These are phyloP conservation scores for Grigorovia jiainica DNA, from an alignment of 805 yeast genomes.

Conservation along the genomic window DNA sequence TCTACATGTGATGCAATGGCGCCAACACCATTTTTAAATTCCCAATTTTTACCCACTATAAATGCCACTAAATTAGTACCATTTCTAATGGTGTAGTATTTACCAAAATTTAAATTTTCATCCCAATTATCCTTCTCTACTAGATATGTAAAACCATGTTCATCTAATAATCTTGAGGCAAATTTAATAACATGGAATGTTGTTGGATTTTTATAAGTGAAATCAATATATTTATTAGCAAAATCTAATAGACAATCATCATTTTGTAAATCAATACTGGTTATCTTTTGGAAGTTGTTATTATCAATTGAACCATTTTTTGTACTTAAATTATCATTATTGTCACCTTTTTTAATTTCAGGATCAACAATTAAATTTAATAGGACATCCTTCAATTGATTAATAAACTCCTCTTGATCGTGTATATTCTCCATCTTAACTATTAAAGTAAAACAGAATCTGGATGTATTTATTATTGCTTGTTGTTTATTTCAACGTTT, in stretches of 20 bases:
- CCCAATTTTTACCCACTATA: slow-evolving; percentile 57
- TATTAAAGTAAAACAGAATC: too few relatives aligned
- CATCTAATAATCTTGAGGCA: slow-evolving; percentile 39
- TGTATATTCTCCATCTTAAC: background rate
- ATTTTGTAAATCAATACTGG: background rate
- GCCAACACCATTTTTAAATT: slow-evolving; percentile 56
- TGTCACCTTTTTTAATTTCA: too few relatives aligned
- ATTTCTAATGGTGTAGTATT: slow-evolving; percentile 59
- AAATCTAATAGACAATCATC: slow-evolving; percentile 13
- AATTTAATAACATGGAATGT: slow-evolving; percentile 58
- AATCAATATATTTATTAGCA: slow-evolving; percentile 51
- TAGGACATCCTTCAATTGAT: background rate
- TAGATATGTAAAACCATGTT: slow-evolving; percentile 55
- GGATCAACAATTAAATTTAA: background rate
- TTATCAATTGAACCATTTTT: too few relatives aligned
- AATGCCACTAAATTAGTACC: slow-evolving; percentile 65
- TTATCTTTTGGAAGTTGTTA: too few relatives aligned
- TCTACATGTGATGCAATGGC: slow-evolving; percentile 70
- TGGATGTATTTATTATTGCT: too few relatives aligned
- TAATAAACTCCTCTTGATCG: background rate
- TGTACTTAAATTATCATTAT: too few relatives aligned
- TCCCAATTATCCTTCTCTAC: slow-evolving; percentile 46
- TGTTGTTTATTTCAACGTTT: too few relatives aligned
- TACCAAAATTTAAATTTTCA: slow-evolving; percentile 34
- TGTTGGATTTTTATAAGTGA: slow-evolving; percentile 66